These are phyloP conservation scores for Comarum palustre DNA, from an alignment of 306 rosid species.

Conservation along the genomic window DNA sequence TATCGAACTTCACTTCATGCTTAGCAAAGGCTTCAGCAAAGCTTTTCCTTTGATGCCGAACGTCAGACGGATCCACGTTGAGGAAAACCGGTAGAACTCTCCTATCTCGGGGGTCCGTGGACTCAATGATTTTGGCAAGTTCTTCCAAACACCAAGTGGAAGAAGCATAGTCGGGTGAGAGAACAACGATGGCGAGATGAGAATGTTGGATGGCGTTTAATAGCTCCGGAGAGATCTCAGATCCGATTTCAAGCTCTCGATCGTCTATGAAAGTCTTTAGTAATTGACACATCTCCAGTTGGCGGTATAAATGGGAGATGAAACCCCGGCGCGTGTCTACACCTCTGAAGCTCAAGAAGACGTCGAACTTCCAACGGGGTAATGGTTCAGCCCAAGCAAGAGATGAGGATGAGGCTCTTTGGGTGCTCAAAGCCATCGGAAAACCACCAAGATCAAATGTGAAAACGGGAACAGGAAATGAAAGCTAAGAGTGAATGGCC, in stretches of 20 bases:
- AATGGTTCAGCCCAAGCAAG: no score
- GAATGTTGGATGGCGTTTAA: background rate
- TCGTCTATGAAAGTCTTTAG: background rate
- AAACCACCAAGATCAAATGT: no score
- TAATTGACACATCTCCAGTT: background rate
- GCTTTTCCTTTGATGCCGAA: background rate
- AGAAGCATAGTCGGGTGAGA: background rate
- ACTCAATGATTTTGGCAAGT: background rate
- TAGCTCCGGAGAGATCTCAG: background rate
- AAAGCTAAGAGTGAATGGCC: no score
- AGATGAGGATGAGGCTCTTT: no score
- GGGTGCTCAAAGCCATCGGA: no score
- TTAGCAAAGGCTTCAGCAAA: background rate
- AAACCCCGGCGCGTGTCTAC: background rate
- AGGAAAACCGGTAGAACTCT: background rate
- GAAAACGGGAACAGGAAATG: no score
- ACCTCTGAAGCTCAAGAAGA: slow-evolving; percentile 7
- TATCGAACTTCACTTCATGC: background rate
- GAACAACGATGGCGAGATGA: background rate
- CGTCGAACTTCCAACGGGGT: background rate
- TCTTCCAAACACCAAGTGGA: background rate
- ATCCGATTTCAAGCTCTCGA: background rate
- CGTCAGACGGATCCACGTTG: background rate
- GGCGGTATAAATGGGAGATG: background rate
- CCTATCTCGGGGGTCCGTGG: background rate